Percentiles rank a stretch among this genome's conserved stretches.
phyloP scores from a whole-genome alignment of 768 basidiomycete species.

The Naganishia friedmannii region DNA sequence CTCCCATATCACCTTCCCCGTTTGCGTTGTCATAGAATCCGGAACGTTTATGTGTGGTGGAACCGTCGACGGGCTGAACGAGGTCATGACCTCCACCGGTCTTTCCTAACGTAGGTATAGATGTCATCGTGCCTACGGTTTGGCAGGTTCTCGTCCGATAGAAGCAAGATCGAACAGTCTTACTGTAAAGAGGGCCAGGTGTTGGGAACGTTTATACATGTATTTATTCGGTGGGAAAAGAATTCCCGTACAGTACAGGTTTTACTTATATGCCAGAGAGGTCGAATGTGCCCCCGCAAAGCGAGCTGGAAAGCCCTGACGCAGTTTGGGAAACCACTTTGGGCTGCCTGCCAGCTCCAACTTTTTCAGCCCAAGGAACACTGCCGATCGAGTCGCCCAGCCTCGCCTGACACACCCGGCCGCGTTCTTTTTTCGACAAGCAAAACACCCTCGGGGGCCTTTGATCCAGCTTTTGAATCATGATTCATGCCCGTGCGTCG shows the following conservation, averaged over 20 bases:
- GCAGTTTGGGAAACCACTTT: neutral
- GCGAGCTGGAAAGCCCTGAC: too few species aligned
- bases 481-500: too few species aligned
- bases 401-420: slow-evolving; percentile 5
- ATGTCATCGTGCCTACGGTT: neutral
- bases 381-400: neutral
- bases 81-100: slow-evolving; percentile 3
- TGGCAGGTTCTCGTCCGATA: neutral
- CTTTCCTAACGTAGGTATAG: slow-evolving; percentile 13
- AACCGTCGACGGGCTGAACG: slow-evolving; percentile 5
- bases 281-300: slow-evolving; percentile 18
- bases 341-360: slow-evolving; percentile 12
- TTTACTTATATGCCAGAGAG: neutral
- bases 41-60: slow-evolving; percentile 12
- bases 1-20: slow-evolving; percentile 5
- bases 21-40: slow-evolving; percentile 14
- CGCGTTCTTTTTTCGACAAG: neutral
- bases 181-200: neutral
- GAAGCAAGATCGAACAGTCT: neutral
- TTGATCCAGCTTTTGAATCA: neutral
- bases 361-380: slow-evolving; percentile 19
- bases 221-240: too few species aligned
- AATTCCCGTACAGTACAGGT: neutral
- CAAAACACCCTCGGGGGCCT: neutral
- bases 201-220: too few species aligned